Base-by-base conservation (phyloP, 768 basidiomycete species). In the Boletus rufocinnamomeus region DNA sequence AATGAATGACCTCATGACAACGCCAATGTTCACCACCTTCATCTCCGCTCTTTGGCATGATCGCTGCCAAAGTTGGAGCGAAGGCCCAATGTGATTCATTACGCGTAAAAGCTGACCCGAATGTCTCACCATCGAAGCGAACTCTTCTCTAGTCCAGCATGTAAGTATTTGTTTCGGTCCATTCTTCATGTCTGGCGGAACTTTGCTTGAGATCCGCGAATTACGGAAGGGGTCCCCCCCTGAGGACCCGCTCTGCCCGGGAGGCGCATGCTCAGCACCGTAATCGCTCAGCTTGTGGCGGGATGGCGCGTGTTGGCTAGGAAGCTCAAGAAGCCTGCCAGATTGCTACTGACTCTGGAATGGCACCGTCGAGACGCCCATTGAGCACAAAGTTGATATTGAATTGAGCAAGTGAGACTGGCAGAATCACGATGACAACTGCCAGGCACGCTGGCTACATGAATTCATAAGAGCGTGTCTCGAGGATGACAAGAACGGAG, bases 1-100 rank as follows among this genome's bases (percentile, higher is more conserved):
- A 34, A 28, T 40, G 38, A 56, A 56, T 17, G 55, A 34, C 5
- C 8, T 40, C 38, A 53, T 4, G 28, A 54, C 14, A 23, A 30
- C 23, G 52, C 40, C 27, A 17, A 6, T 8, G 21, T 34, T 55
- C 40, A 32, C 54, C 30, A 56, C 16, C 27, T 55, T 55, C 35
- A 54, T 55, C 28, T 55, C 54, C 54, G 56, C 40, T 44, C 13
- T 35, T 43, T 56, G 55, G 30, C 23, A 11, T n/a, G 27, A 30
- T 16, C 14, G 16, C 16, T n/a, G 51, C 19, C 40, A 41, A n/a
- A 27, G 34, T 37, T 52, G 54, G 54, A 32, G 27, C 10, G 34
- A 54, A 27, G 34, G 17, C 52, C 11, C 6, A 32, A 32, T 13
- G 30, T n/a, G 9, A 27, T n/a, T 28, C 13, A 21, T 46, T 11